Percentiles rank a stretch among this genome's conserved stretches.
These are phyloP conservation scores for Ensete ventricosum DNA, from an alignment of 176 grass and related monocot genomes.

Conservation along the genomic window DNA sequence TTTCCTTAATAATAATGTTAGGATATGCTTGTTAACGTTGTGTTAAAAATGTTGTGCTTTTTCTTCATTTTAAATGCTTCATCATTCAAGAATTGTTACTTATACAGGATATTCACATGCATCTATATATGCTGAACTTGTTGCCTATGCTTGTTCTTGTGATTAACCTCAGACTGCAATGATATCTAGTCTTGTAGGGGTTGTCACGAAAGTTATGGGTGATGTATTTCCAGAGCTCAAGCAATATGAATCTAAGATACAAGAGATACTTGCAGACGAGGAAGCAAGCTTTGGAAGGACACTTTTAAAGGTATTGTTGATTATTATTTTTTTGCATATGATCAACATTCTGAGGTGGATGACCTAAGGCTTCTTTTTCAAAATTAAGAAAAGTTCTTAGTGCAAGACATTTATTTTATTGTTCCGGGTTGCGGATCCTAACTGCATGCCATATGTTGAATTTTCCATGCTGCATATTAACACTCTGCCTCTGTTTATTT, in stretches of 20 bases:
- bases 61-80: neutral
- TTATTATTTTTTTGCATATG: neutral
- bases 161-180: constrained; percentile 1
- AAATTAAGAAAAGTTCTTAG: neutral
- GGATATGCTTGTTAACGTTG: too few species aligned
- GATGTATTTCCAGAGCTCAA: constrained; percentile 89
- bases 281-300: constrained; percentile 98
- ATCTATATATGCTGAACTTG: neutral
- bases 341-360: neutral
- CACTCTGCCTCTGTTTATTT: too few species aligned
- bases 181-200: constrained; percentile 63
- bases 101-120: neutral
- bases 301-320: constrained; percentile 64
- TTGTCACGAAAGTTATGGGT: constrained; percentile 73
- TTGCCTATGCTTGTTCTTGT: neutral
- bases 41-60: neutral
- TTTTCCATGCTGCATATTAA: neutral
- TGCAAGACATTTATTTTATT: neutral
- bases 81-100: neutral
- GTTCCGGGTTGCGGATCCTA: neutral
- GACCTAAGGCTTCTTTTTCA: neutral
- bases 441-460: neutral
- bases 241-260: constrained; percentile 57
- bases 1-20: neutral
- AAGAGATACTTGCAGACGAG: constrained; percentile 79